Conservation (phyloP, 495 filamentous ascomycete genomes). For the Cercophora sp. region DNA sequence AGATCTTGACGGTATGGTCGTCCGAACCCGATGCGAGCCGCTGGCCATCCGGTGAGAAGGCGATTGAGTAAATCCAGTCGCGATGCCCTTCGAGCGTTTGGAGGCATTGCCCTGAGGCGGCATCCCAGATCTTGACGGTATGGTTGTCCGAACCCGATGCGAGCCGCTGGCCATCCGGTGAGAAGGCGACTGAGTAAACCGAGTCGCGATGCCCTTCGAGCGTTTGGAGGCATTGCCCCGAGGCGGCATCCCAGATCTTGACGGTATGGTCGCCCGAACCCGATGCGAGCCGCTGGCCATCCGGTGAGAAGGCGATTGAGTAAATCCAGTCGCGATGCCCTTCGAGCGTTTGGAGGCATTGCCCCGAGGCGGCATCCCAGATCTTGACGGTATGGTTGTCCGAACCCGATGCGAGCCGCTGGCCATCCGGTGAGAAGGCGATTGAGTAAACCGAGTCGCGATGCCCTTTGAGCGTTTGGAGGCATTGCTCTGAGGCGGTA, state of each 20-base stretch:
- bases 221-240: not conserved
- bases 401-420: too few relatives aligned
- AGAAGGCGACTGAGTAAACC: slow-evolving; percentile 6
- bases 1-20: not conserved
- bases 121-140: slow-evolving; percentile 36
- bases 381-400: too few relatives aligned
- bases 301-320: not conserved
- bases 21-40: not conserved
- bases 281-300: not conserved
- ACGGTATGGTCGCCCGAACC: not conserved
- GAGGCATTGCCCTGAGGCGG: slow-evolving; percentile 48
- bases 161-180: slow-evolving; percentile 16
- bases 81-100: not conserved
- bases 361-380: slow-evolving; percentile 10
- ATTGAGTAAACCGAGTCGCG: not conserved
- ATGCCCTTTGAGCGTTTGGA: not conserved
- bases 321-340: not conserved
- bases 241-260: not conserved
- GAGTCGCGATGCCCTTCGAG: not conserved
- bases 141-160: slow-evolving; percentile 29
- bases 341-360: not conserved
- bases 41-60: not conserved
- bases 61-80: not conserved
- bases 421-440: not conserved
- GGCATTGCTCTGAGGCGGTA: not conserved